Percentiles rank a stretch among this genome's conserved stretches.
Conservation (phyloP, 495 filamentous ascomycete genomes). For the Xylaria bambusicola region DNA sequence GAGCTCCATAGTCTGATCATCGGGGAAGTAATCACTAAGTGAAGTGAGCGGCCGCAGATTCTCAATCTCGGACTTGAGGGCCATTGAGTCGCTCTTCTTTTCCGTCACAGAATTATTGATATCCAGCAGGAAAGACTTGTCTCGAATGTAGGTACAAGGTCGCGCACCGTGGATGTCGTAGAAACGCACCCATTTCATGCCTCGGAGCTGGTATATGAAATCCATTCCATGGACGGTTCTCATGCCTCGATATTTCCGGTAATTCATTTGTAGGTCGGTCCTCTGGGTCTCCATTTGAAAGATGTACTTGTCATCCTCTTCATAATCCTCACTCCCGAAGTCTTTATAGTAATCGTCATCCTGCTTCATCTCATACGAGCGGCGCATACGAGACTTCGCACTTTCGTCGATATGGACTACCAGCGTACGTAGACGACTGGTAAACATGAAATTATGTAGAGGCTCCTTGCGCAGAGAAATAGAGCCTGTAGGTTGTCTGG, state of each 20-base stretch:
- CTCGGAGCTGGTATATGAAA: conserved; percentile 40
- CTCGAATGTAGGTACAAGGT: conserved; percentile 18
- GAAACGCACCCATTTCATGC: conserved; percentile 37
- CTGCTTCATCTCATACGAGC: conserved; percentile 28
- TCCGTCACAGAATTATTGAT: conserved; percentile 24
- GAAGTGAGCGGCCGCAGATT: conserved; percentile 27
- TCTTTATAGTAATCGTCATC: background rate
- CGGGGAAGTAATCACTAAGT: conserved; percentile 24
- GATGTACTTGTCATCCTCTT: background rate
- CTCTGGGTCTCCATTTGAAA: conserved; percentile 24
- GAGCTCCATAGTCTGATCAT: conserved; percentile 21
- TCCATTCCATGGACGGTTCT: conserved; percentile 43
- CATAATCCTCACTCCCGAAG: background rate
- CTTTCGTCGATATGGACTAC: conserved; percentile 41
- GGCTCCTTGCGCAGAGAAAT: conserved; percentile 31
- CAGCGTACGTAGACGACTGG: conserved; percentile 35
- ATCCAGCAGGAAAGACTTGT: conserved; percentile 41
- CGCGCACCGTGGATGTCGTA: conserved; percentile 29
- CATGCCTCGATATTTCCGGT: conserved; percentile 31
- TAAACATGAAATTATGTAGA: conserved; percentile 31
- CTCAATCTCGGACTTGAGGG: conserved; percentile 23
- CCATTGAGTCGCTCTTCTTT: conserved; percentile 17
- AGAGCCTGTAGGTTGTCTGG: background rate
- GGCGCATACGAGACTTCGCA: conserved; percentile 20
- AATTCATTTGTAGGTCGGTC: conserved; percentile 38